Base-by-base conservation (phyloP, 352 stramenopile species). In the Peronospora farinosa region DNA sequence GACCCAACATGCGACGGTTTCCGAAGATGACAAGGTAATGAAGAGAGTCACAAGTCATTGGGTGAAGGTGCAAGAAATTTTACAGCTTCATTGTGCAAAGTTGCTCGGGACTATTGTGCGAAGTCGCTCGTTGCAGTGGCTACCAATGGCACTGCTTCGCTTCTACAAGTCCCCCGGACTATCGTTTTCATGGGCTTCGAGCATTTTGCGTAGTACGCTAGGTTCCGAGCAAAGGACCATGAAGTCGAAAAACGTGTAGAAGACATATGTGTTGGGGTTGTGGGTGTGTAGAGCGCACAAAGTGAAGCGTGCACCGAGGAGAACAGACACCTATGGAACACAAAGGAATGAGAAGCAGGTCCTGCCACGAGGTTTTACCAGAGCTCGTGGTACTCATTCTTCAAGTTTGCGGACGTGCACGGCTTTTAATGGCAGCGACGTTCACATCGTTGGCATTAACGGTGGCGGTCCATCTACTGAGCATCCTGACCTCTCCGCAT, bases 211-310 rank as follows among this genome's bases (percentile, higher is more conserved):
- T 87, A 74, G 71, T 86, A 88, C 12, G 69, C 63, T 49, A 69
- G 37, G 77, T 74, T 32, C 38, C 64, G 38, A 90, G 72, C 51
- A 87, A 73, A 47, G 85, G 60, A 45, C 57, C 63, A 88, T 69
- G 49, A 53, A 51, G 41, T 88, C 28, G 60, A 85, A 88, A 40
- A 60, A 57, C 13, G 75, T 69, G 54, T 83, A 90, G 54, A 87
- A 61, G 25, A 68, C 75, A 50, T 88, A 90, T n/a, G 79, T 80
- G 43, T 72, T 70, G 28, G 77, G 85, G 56, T 91, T 73, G 40
- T 87, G 73, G 38, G 77, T 88, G 57, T 87, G 74, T n/a, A 88
- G 57, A 88, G 73, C 35, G 68, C 80, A 65, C 74, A 87, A 15
- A 87, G 74, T 43, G 39, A 88, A 91, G 47, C 88, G 67, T 15